These are phyloP conservation scores for Brassica nigra DNA, from an alignment of 345 rosid genomes.

Conservation along the genomic window DNA sequence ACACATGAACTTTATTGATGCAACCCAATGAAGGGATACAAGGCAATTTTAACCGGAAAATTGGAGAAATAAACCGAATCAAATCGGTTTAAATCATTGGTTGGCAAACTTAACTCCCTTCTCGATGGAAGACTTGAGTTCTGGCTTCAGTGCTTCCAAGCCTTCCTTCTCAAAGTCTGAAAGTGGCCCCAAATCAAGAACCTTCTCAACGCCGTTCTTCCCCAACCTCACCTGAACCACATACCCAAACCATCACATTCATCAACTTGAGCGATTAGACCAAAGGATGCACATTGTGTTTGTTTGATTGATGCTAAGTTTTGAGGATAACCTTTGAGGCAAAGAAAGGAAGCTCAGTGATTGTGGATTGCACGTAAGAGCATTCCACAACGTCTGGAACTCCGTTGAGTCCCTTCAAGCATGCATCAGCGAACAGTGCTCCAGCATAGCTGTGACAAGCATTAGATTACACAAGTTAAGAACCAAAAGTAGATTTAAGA, in stretches of 20 bases:
- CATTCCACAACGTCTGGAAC: background rate
- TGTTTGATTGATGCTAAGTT: conserved; percentile 6
- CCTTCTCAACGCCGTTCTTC: background rate
- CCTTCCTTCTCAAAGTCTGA: background rate
- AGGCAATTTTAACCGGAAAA: conserved; percentile 24
- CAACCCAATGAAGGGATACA: conserved; percentile 3
- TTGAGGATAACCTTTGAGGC: conserved; percentile 34
- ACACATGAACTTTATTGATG: conserved; percentile 18
- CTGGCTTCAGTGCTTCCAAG: background rate
- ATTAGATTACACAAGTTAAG: background rate
- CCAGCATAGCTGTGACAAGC: conserved; percentile 18
- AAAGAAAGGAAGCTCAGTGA: conserved; percentile 2
- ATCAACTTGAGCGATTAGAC: background rate
- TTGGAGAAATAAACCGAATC: conserved; percentile 22
- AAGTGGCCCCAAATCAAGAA: background rate
- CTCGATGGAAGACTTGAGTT: background rate
- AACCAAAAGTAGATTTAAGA: background rate
- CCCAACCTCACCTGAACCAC: conserved; percentile 34
- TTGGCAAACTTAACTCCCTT: background rate
- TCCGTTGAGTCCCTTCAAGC: background rate
- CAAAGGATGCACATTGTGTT: background rate
- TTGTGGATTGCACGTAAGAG: background rate
- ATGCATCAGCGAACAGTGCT: background rate
- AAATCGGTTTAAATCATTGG: conserved; percentile 9
- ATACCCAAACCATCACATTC: conserved; percentile 7